Percentiles rank a stretch among this genome's conserved stretches.
phyloP scores from a whole-genome alignment of 495 filamentous ascomycete genomes.

The Aspergillus nanangensis region DNA sequence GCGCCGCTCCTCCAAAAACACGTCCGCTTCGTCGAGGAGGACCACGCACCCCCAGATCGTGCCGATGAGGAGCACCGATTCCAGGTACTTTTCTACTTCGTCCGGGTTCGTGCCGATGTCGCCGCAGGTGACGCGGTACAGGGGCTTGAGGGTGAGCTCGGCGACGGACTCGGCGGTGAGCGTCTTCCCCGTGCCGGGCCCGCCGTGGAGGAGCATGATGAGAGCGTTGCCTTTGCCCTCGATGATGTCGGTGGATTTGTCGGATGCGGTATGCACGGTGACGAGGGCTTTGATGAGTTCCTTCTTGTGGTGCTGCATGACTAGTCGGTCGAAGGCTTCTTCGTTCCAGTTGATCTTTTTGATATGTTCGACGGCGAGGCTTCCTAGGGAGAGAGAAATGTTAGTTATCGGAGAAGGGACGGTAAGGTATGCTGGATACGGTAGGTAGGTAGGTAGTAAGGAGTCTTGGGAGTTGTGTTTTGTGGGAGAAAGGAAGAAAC shows the following conservation, averaged over 20 bases:
- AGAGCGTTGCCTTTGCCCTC: slow-evolving; percentile 38
- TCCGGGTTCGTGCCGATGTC: slow-evolving; percentile 34
- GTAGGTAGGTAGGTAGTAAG: too few species aligned
- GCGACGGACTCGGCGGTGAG: slow-evolving; percentile 32
- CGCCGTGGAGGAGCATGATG: slow-evolving; percentile 49
- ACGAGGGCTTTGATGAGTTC: not conserved
- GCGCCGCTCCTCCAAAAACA: slow-evolving; percentile 47
- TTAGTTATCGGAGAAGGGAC: too few species aligned
- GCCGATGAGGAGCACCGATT: slow-evolving; percentile 34
- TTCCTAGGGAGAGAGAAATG: too few species aligned
- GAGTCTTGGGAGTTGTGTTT: too few species aligned
- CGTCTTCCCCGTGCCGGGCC: slow-evolving; percentile 41
- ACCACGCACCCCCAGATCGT: slow-evolving; percentile 45
- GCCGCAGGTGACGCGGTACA: slow-evolving; percentile 26
- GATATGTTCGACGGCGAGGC: not conserved
- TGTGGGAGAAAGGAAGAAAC: too few species aligned
- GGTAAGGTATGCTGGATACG: too few species aligned
- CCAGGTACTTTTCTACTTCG: slow-evolving; percentile 38
- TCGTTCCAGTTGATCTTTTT: not conserved
- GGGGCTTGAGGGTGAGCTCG: slow-evolving; percentile 17
- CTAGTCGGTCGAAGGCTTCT: not conserved
- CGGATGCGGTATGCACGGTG: not conserved
- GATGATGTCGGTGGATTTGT: slow-evolving; percentile 16
- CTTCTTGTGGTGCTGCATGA: not conserved
- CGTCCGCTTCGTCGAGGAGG: slow-evolving; percentile 53